Base-by-base conservation (phyloP, 768 basidiomycete species). In the Panaeolus papilionaceus region DNA sequence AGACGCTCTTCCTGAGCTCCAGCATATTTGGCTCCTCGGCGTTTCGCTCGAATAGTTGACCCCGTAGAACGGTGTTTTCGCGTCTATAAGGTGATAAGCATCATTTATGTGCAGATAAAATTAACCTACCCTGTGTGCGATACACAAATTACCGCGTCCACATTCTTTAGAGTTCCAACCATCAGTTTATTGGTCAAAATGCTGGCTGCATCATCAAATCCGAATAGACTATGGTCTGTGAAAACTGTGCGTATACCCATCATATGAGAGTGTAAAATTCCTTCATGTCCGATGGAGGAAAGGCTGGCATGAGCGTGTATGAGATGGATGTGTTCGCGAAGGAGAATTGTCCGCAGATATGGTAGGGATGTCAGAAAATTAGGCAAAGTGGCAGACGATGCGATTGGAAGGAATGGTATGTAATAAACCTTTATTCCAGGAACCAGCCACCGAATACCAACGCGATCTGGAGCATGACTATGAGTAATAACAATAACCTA, bases 121-220 rank as follows among this genome's bases (percentile, higher is more conserved):
- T 38, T 14, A 12, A 74, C 88, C 64, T 74, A 95, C 97, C 97
- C 95, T 0, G 96, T 98, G 79, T 99, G 93, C 8, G 95, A 97
- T 61, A 99, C 98, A 72, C 96, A 98, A 28, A 99, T 96, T 1
- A 93, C 94, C 0, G 92, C 95, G 71, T 99, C 97, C 0, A 96
- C 94, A 75, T 97, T 96, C 68, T 90, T 87, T 74, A 99, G 81
- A 2, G 93, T 91, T 4, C 88, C 95, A 11, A 88, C 92, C 45
- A 99, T 82, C 39, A 99, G 86, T 77, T 99, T 99, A 82, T 99
- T 99, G 5, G 98, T 98, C 70, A 98, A 82, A 45, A 99, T 97
- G 71, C 96, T 96, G 0, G 96, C 96, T 16, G 98, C 96, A 74
- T 98, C 96, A 38, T 94, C 96, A 74, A 99, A 96, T 1, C 96